phyloP scores from a whole-genome alignment of 805 yeast species.

The Sugiyamaella floridensis region DNA sequence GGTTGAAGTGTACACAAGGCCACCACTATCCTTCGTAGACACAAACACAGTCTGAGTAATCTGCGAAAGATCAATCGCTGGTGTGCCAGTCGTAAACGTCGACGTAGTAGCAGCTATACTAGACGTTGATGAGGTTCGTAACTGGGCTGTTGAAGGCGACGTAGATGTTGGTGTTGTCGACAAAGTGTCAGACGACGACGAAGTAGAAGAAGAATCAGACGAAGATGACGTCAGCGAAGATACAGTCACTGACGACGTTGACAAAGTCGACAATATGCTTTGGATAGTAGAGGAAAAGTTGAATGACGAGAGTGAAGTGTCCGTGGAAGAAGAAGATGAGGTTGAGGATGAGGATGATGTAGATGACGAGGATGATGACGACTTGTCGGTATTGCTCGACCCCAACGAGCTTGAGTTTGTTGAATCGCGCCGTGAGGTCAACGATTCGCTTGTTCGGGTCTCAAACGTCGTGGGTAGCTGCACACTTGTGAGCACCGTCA shows the following conservation, averaged over 20 bases:
- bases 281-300: not conserved
- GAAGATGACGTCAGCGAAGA: not conserved
- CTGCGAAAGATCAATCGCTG: not conserved
- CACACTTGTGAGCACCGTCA: not conserved
- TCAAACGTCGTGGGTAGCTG: not conserved
- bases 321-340: not conserved
- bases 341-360: constrained; percentile 1
- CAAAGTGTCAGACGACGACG: constrained; percentile 2
- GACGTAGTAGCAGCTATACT: not conserved
- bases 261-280: not conserved
- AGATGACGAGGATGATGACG: constrained; percentile 3
- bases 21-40: not conserved
- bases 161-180: not conserved
- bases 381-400: not conserved
- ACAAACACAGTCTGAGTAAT: constrained; percentile 6
- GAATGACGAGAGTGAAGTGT: not conserved
- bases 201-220: not conserved
- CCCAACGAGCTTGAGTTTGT: not conserved
- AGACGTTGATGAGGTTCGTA: not conserved
- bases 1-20: constrained; percentile 2
- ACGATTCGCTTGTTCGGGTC: not conserved
- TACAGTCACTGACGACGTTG: not conserved
- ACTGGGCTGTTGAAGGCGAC: constrained; percentile 1
- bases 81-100: not conserved
- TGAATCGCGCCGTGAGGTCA: not conserved